Base-by-base conservation (phyloP, 192 early-diverging fungal species). In the Geranomyces variabilis region DNA sequence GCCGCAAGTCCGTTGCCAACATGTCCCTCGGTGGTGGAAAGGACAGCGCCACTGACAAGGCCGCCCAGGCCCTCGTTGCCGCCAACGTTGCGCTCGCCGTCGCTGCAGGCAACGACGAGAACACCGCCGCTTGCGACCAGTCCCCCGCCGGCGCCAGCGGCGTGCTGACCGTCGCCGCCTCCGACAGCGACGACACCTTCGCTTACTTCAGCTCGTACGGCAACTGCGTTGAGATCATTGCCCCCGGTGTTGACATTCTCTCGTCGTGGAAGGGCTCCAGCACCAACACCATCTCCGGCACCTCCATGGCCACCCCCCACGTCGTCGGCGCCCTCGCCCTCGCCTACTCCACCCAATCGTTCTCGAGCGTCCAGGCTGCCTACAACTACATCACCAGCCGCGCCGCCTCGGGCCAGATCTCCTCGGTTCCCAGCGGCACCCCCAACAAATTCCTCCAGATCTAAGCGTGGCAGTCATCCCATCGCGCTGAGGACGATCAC, bases 11-110 rank as follows among this genome's bases (percentile, higher is more conserved):
- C 29, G 66, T 71, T 31, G 73, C 67, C 1, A 79, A 63, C 75
- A 75, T 97, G 93, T 90, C 86, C 36, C 77, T 95, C 56, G 93
- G 92, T 43, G 93, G 92, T 68, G 87, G 89, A n/a, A 78, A 80
- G 62, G 90, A 86, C 66, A 80, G 76, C 46, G 80, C 89, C 3
- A 76, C 94, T 62, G 88, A 96, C 73, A 66, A 73, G 0, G 78
- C 76, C 13, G 72, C 82, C 49, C 36, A 70, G 4, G 68, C 63
- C 17, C 47, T 74, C 10, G 47, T 86, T 36, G 44, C 13, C 28
- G 62, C 69, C 30, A 67, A 66, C 26, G 77, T 89, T 43, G 78
- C 75, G 14, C 58, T 89, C 47, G 80, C 84, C 45, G 86, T 83
- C 30, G 86, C 55, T 79, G 69, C 66, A 8, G 76, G 67, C 15